Conservation (phyloP, 2,329 filamentous ascomycete genomes). For the Neonectria coccinea region DNA sequence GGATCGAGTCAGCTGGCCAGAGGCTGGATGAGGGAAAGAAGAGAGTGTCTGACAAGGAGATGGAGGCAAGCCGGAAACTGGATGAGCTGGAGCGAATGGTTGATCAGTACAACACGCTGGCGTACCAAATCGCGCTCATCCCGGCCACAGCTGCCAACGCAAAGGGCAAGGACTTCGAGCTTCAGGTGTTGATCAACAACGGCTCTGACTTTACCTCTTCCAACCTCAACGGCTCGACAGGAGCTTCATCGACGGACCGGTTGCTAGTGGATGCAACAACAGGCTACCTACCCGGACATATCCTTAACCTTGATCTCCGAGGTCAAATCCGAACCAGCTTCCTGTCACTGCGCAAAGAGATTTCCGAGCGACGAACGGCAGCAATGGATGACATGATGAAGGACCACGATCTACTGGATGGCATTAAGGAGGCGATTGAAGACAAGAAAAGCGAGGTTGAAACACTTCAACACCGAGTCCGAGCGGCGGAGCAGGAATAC, state of each 20-base stretch:
- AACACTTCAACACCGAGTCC: conserved; percentile 86
- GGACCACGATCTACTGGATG: conserved; percentile 91
- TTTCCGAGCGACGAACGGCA: conserved; percentile 86
- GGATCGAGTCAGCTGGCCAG: conserved; percentile 79
- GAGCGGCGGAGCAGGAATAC: conserved; percentile 91
- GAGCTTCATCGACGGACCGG: conserved; percentile 71
- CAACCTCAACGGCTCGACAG: conserved; percentile 59
- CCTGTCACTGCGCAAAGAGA: conserved; percentile 83
- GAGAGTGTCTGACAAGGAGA: conserved; percentile 85
- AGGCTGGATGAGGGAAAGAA: conserved; percentile 88
- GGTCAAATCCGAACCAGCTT: conserved; percentile 85
- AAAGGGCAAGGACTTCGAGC: conserved; percentile 85
- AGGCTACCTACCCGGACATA: conserved; percentile 89
- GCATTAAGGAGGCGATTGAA: conserved; percentile 95
- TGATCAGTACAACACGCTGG: conserved; percentile 92
- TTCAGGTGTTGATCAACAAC: conserved; percentile 84
- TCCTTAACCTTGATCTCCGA: conserved; percentile 89
- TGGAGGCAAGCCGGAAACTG: conserved; percentile 85
- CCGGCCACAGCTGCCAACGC: conserved; percentile 87
- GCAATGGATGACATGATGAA: conserved; percentile 93
- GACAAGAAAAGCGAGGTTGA: conserved; percentile 95
- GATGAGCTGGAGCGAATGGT: conserved; percentile 93
- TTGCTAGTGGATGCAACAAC: conserved; percentile 84
- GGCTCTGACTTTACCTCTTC: conserved; percentile 80
- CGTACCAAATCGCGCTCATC: conserved; percentile 93